Conservation (phyloP, 192 early-diverging fungal genomes). For the Geranomyces michiganensis region DNA sequence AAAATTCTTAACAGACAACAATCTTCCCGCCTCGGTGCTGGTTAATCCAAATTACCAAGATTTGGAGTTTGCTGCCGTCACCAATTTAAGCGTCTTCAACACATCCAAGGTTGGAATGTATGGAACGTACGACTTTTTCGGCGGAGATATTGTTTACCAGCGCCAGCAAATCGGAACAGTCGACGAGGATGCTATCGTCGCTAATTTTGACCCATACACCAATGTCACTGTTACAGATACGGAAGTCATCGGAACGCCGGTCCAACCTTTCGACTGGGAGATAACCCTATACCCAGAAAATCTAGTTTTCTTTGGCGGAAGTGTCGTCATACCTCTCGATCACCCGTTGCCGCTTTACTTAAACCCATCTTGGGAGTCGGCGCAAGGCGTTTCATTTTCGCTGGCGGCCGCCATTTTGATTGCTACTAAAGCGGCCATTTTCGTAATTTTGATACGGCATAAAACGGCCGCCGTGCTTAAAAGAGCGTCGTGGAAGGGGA, state of each 20-base stretch:
- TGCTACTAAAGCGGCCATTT: not conserved
- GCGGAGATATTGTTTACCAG: not conserved
- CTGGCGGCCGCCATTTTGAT: not conserved
- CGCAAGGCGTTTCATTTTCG: not conserved
- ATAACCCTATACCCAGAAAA: not conserved
- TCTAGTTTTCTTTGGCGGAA: constrained; percentile 13
- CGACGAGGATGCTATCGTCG: not conserved
- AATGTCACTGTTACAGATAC: not conserved
- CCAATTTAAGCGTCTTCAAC: constrained; percentile 5
- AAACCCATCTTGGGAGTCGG: constrained; percentile 12
- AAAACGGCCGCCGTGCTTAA: not conserved
- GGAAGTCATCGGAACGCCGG: constrained; percentile 2
- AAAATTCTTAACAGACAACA: not conserved
- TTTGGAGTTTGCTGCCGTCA: not conserved
- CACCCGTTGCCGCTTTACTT: not conserved
- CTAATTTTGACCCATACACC: not conserved
- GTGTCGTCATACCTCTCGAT: not conserved
- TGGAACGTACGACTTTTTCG: constrained; percentile 5
- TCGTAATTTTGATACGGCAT: not conserved
- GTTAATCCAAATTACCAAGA: not conserved
- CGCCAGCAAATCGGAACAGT: not conserved
- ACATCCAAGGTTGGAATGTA: constrained; percentile 2
- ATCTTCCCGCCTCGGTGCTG: not conserved
- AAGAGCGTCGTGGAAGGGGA: not conserved
- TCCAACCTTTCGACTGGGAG: not conserved